Base-by-base conservation (phyloP, 495 filamentous ascomycete genomes). In the Schizothecium vesticola region DNA sequence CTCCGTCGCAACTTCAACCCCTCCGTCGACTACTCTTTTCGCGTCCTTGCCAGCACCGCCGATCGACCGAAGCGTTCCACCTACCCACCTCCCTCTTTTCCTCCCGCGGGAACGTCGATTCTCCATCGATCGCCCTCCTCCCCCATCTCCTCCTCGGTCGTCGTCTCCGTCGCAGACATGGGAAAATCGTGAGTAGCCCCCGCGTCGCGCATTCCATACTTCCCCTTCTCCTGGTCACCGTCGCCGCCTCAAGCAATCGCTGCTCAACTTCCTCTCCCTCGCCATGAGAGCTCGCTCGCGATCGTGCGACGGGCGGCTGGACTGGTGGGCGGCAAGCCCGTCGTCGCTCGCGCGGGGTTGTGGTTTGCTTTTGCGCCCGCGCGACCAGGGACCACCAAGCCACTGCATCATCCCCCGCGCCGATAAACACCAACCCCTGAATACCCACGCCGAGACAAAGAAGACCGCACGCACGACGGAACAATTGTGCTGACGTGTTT, bases 181-280 rank as follows among this genome's bases (percentile, higher is more conserved):
- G 81, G 81, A 63, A 83, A 83, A 77, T 78, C 76, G 81, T 83
- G 73, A 79, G 81, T 82, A 36, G 59, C 63, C n/a, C 56, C 59
- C 61, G 21, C 60, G 59, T 70, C 24, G 62, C 59, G 13, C 69
- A 43, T 62, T 33, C 28, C 36, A 69, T 68, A 31, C 57, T 31
- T 62, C 33, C 65, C 28, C 57, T n/a, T 31, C 22, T n/a, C 51
- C 21, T 24, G 16, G 28, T n/a, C 26, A 28, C n/a, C 56, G 19
- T 19, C 51, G 51, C 63, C 8, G 3, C 23, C 23, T 9, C 62
- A 1, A 0, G 16, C 67, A 16, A 51, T 51, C 43, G 19, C 16
- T 7, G 43, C 19, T 51, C 36, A 16, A 16, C 33, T 4, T 16
- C 13, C 33, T 43, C 33, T 5, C 13, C 33, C 33, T 43, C 33